Percentiles rank a stretch among this genome's conserved stretches.
These are phyloP conservation scores for Sistotremastrum niveocremeum DNA, from an alignment of 768 basidiomycete genomes.

Conservation along the genomic window DNA sequence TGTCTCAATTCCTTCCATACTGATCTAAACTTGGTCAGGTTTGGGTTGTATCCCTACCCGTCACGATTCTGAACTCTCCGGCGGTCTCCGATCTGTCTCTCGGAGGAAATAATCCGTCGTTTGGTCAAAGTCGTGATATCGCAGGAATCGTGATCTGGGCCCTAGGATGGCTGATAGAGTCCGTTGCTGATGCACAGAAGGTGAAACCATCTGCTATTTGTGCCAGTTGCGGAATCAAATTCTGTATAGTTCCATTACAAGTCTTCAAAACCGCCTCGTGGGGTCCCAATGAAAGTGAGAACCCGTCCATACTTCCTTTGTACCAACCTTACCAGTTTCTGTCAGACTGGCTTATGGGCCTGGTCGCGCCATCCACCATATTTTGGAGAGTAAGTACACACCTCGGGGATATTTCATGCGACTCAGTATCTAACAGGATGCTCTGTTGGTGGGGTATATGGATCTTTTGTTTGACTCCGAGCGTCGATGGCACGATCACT, in stretches of 20 bases:
- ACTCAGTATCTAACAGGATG: slow-evolving; percentile 23
- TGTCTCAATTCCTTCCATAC: neutral
- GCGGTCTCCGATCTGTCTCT: slow-evolving; percentile 34
- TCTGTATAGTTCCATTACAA: slow-evolving; percentile 35
- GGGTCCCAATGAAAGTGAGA: neutral
- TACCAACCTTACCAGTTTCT: too few species aligned
- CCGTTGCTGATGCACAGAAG: slow-evolving; percentile 45
- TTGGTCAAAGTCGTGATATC: slow-evolving; percentile 51
- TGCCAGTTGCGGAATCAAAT: neutral
- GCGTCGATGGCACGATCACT: slow-evolving; percentile 30
- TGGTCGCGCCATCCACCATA: slow-evolving; percentile 58
- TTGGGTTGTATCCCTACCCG: slow-evolving; percentile 49
- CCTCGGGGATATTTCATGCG: slow-evolving; percentile 8
- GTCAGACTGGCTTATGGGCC: slow-evolving; percentile 36
- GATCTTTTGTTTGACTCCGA: slow-evolving; percentile 45
- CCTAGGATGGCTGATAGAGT: slow-evolving; percentile 44
- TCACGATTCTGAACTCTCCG: slow-evolving; percentile 56
- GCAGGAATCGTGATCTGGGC: slow-evolving; percentile 48
- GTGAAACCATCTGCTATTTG: slow-evolving; percentile 15
- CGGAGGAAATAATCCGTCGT: slow-evolving; percentile 37
- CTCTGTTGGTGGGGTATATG: slow-evolving; percentile 58
- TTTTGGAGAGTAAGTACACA: slow-evolving; percentile 47
- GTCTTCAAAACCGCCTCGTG: slow-evolving; percentile 25
- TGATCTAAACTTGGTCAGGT: slow-evolving; percentile 22
- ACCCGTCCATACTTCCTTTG: neutral